Conservation (phyloP, 768 basidiomycete genomes). For the Royoungia palumana region DNA sequence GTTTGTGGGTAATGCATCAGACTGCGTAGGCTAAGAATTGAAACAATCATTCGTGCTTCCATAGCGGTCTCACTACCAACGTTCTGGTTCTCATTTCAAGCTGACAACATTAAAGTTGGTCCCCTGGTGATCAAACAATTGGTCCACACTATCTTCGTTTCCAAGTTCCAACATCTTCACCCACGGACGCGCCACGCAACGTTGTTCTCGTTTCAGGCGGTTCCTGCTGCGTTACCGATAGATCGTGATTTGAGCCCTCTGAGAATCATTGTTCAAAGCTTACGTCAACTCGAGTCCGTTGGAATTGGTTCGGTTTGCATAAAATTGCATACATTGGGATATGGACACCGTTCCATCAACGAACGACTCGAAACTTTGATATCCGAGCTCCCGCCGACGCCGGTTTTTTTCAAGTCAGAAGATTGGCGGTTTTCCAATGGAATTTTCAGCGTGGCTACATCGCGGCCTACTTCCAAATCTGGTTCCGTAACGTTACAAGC, state of each 20-base stretch:
- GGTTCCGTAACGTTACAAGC: background rate
- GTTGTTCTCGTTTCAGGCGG: too few species aligned
- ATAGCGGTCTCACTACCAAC: background rate
- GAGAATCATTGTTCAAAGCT: background rate
- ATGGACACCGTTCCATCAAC: too few species aligned
- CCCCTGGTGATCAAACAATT: background rate
- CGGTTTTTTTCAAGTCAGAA: constrained; percentile 7
- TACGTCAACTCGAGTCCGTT: background rate
- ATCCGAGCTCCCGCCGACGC: constrained; percentile 3
- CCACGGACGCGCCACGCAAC: too few species aligned
- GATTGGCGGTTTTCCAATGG: constrained; percentile 15
- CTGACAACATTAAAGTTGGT: background rate
- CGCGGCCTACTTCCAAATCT: background rate
- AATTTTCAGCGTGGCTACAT: constrained; percentile 14
- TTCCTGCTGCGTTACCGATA: background rate
- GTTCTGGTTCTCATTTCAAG: background rate
- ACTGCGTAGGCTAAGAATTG: background rate
- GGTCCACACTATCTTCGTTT: background rate
- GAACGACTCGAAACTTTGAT: constrained; percentile 1
- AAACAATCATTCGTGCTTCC: background rate
- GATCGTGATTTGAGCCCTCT: background rate
- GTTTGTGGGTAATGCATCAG: background rate
- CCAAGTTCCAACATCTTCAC: too few species aligned
- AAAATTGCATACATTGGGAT: too few species aligned
- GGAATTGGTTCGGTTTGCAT: constrained; percentile 13